phyloP scores from a whole-genome alignment of 2,329 filamentous ascomycete genomes.

The Aspergillus novofumigatus region DNA sequence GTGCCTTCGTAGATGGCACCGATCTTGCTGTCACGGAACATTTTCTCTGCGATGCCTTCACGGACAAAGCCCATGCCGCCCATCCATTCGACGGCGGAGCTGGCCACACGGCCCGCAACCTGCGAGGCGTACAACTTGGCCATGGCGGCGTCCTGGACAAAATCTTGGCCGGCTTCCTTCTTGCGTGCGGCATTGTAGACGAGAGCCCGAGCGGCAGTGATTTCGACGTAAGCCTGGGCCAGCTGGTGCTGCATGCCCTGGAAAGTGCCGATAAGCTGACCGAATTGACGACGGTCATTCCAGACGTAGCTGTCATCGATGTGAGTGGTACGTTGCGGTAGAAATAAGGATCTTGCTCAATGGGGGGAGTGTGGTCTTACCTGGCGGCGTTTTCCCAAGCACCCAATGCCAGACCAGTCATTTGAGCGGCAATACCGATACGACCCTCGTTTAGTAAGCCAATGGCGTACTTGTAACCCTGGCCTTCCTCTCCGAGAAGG shows the following conservation, averaged over 20 bases:
- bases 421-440: slow-evolving; percentile 96
- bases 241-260: slow-evolving; percentile 99
- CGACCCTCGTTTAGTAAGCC: slow-evolving; percentile 89
- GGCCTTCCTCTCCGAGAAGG: slow-evolving; percentile 78
- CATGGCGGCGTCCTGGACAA: slow-evolving; percentile 95
- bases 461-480: slow-evolving; percentile 98
- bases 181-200: slow-evolving; percentile 96
- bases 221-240: slow-evolving; percentile 92
- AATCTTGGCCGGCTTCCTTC: slow-evolving; percentile 96
- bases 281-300: slow-evolving; percentile 98
- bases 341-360: background rate
- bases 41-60: slow-evolving; percentile 96
- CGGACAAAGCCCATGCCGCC: slow-evolving; percentile 98
- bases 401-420: slow-evolving; percentile 93
- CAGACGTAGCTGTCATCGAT: slow-evolving; percentile 67
- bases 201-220: slow-evolving; percentile 81
- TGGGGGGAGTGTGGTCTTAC: slow-evolving; percentile 38
- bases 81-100: slow-evolving; percentile 96
- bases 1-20: slow-evolving; percentile 92
- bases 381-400: slow-evolving; percentile 91
- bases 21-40: slow-evolving; percentile 96
- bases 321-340: background rate
- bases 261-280: slow-evolving; percentile 88
- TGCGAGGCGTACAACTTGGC: slow-evolving; percentile 94
- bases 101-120: slow-evolving; percentile 80